These are phyloP conservation scores for Penicillium cinerascens DNA, from an alignment of 495 filamentous ascomycete species.

Conservation along the genomic window DNA sequence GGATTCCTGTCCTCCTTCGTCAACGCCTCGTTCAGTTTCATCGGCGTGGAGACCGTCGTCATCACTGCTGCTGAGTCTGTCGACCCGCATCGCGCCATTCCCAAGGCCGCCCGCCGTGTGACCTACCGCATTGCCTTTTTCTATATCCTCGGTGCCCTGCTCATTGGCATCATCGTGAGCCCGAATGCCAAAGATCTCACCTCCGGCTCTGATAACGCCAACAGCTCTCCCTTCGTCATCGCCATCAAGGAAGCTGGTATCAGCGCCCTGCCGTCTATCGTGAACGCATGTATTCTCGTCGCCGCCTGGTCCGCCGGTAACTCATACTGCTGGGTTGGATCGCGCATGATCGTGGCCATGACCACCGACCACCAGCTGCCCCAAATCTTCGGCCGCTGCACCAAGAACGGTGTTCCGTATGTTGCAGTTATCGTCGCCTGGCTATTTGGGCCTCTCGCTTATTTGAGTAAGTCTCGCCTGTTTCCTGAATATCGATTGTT, in stretches of 20 bases:
- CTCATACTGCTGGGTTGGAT: constrained; percentile 37
- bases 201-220: constrained; percentile 41
- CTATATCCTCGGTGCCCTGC: constrained; percentile 59
- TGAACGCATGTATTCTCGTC: constrained; percentile 72
- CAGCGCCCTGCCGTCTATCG: constrained; percentile 63
- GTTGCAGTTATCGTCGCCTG: constrained; percentile 30
- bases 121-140: constrained; percentile 86
- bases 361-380: constrained; percentile 35
- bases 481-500: neutral
- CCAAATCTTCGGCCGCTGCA: constrained; percentile 31
- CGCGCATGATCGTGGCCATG: constrained; percentile 38
- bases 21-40: constrained; percentile 51
- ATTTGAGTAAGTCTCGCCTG: constrained; percentile 26
- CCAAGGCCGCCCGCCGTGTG: constrained; percentile 74
- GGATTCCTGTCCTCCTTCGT: constrained; percentile 45
- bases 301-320: constrained; percentile 70
- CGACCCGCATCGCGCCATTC: constrained; percentile 74
- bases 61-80: constrained; percentile 79
- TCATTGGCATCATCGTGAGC: constrained; percentile 51
- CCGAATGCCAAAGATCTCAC: constrained; percentile 50
- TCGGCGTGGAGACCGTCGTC: constrained; percentile 66
- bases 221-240: constrained; percentile 55
- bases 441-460: constrained; percentile 31
- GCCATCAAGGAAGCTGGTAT: constrained; percentile 60
- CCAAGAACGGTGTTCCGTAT: constrained; percentile 34